Evolutionary conservation across 1,139 yeast genomes (phyloP), one percentile per base, ranked within the genome.

Genomic region (Lodderomyces pseudojiufengensis): DNA sequence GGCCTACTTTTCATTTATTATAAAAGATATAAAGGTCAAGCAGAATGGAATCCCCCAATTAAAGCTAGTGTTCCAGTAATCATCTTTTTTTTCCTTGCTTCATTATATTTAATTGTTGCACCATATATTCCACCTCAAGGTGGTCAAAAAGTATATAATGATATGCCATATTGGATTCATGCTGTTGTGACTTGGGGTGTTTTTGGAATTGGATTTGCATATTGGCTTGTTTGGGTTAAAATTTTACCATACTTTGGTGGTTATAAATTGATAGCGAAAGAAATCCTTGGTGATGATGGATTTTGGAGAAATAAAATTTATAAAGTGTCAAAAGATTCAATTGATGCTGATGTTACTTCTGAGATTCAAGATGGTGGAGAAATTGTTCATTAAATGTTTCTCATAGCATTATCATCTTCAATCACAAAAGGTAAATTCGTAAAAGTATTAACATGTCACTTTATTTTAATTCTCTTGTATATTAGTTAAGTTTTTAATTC

Each of bases 141-240:
- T 27, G 84, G 82, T 24, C 84, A 82, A 61, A 67, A 70, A 33
- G 88, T 82, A 40, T 85, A 84, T 69, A 62, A 76, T 31, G 50
- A 56, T 38, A 63, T 84, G 50, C 95, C 94, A 27, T 86, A 84
- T 64, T 86, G 78, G 72, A 72, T 82, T 39, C 95, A 84, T 57
- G 80, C 90, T 51, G 95, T 84, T 34, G 87, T 84, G 15, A 82
- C 94, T 9, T 76, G 88, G 81, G 92, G 82, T 44, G 70, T 86
- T 31, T 82, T 86, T 49, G 84, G 69, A 6, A 57, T 80, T 40
- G 95, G 95, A 44, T 78, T 73, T 18, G 48, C 73, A 2, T 85
- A 84, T 62, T 86, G 90, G 86, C 43, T 78, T 7, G 57, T 81
- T 12, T 82, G 90, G 85, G 73, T 78, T 32, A 63, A 63, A 43